Evolutionary conservation across 2,329 filamentous ascomycete species (phyloP).

Genomic region (Fusarium fracticaudum): DNA sequence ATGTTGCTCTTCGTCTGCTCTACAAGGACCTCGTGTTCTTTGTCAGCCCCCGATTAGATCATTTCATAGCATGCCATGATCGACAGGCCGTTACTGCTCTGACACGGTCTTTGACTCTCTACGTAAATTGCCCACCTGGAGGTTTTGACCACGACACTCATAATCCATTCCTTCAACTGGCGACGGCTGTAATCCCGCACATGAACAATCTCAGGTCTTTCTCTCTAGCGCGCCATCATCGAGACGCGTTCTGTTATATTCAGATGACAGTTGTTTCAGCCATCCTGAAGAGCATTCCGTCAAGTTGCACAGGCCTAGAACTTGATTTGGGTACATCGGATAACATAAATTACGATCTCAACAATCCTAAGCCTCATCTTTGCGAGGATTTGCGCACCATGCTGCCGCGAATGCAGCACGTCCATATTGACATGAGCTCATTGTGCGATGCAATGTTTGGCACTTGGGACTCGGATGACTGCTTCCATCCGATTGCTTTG

Average conservation of each 20-base stretch:
- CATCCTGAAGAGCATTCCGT: neutral
- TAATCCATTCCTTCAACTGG: neutral
- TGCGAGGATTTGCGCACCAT: neutral
- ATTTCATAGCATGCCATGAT: neutral
- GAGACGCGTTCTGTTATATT: neutral
- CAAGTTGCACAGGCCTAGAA: neutral
- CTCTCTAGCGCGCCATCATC: neutral
- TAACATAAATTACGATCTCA: no score
- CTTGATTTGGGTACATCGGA: neutral
- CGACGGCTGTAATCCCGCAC: neutral
- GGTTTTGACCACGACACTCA: neutral
- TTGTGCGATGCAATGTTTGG: constrained; percentile 2
- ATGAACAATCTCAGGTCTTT: neutral
- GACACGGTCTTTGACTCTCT: neutral
- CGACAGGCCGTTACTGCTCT: neutral
- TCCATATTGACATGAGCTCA: neutral
- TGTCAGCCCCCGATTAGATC: neutral
- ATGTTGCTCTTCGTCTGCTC: neutral
- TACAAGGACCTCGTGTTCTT: neutral
- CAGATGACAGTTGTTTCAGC: neutral
- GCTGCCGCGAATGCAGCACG: neutral
- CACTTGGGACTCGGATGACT: neutral
- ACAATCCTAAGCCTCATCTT: rapidly evolving
- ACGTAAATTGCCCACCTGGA: neutral
- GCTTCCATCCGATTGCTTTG: neutral